phyloP scores from a whole-genome alignment of 2,329 filamentous ascomycete genomes.

The Paraconiothyrium brasiliense region DNA sequence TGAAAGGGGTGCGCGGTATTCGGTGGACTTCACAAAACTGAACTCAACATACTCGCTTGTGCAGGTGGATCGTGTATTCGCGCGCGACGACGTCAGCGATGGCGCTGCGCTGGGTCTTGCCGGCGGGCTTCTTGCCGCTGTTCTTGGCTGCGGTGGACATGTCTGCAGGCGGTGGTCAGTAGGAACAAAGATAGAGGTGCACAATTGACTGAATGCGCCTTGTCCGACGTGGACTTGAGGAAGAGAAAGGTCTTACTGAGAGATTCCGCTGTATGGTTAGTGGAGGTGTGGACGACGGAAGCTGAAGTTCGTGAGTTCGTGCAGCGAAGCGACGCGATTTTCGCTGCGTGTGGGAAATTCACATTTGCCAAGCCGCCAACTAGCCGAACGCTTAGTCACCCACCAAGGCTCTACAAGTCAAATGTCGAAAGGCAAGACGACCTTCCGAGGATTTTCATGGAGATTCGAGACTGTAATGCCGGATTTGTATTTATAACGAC shows the following conservation, averaged over 20 bases:
- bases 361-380: slow-evolving; percentile 14
- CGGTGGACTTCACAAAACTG: slow-evolving; percentile 78
- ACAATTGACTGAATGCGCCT: neutral
- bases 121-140: slow-evolving; percentile 66
- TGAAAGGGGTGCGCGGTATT: slow-evolving; percentile 54
- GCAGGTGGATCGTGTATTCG: slow-evolving; percentile 99
- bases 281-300: slow-evolving; percentile 22
- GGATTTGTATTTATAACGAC: too few species aligned
- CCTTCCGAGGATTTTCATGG: too few species aligned
- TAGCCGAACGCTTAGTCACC: slow-evolving; percentile 19
- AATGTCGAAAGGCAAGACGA: too few species aligned
- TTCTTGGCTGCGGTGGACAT: slow-evolving; percentile 54
- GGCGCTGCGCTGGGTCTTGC: slow-evolving; percentile 82
- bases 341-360: slow-evolving; percentile 15
- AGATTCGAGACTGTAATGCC: too few species aligned
- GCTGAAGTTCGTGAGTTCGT: slow-evolving; percentile 21
- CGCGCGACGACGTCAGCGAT: slow-evolving; percentile 98
- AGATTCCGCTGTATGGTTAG: slow-evolving; percentile 26
- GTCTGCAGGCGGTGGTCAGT: slow-evolving; percentile 39
- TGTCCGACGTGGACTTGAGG: neutral
- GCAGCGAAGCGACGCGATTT: slow-evolving; percentile 19
- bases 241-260: slow-evolving; percentile 25
- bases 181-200: neutral
- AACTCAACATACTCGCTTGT: slow-evolving; percentile 91
- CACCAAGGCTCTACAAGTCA: too few species aligned